Evolutionary conservation across 2,329 filamentous ascomycete genomes (phyloP).

Genomic region (Calonectria crousiana): DNA sequence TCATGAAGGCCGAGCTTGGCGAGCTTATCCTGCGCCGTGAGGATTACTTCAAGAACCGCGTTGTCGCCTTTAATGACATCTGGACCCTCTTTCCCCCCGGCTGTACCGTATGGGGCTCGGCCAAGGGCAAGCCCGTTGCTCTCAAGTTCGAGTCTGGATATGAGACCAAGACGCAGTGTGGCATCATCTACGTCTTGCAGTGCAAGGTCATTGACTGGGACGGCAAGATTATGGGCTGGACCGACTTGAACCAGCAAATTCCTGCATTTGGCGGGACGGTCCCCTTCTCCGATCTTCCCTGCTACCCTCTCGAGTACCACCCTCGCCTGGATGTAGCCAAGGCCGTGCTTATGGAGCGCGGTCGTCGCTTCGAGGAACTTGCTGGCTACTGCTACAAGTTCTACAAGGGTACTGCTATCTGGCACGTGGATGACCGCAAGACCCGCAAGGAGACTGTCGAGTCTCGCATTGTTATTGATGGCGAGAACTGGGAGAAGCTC

Average conservation of each 20-base stretch:
- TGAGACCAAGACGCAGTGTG: slow-evolving; percentile 53
- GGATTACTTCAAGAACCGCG: slow-evolving; percentile 65
- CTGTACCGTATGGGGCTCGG: slow-evolving; percentile 53
- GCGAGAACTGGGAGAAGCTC: slow-evolving; percentile 47
- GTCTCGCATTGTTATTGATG: slow-evolving; percentile 48
- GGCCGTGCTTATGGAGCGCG: slow-evolving; percentile 53
- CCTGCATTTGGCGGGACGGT: slow-evolving; percentile 57
- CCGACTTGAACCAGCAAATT: slow-evolving; percentile 50
- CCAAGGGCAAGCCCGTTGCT: slow-evolving; percentile 54
- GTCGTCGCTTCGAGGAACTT: slow-evolving; percentile 58
- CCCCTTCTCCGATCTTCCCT: slow-evolving; percentile 57
- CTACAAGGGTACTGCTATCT: slow-evolving; percentile 55
- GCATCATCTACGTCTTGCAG: slow-evolving; percentile 53
- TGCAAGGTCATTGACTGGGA: slow-evolving; percentile 61
- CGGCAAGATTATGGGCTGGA: slow-evolving; percentile 60
- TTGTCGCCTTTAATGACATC: slow-evolving; percentile 64
- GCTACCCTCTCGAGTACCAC: slow-evolving; percentile 60
- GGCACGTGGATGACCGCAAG: slow-evolving; percentile 38
- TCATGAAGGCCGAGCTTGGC: slow-evolving; percentile 64
- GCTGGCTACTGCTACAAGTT: slow-evolving; percentile 62
- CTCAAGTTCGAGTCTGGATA: slow-evolving; percentile 53
- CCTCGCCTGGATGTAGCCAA: slow-evolving; percentile 51
- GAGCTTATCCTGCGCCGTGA: slow-evolving; percentile 62
- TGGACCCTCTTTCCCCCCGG: slow-evolving; percentile 68
- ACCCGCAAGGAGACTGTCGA: slow-evolving; percentile 44